Conservation (phyloP, 768 basidiomycete genomes). For the Daedaleopsis nitida region DNA sequence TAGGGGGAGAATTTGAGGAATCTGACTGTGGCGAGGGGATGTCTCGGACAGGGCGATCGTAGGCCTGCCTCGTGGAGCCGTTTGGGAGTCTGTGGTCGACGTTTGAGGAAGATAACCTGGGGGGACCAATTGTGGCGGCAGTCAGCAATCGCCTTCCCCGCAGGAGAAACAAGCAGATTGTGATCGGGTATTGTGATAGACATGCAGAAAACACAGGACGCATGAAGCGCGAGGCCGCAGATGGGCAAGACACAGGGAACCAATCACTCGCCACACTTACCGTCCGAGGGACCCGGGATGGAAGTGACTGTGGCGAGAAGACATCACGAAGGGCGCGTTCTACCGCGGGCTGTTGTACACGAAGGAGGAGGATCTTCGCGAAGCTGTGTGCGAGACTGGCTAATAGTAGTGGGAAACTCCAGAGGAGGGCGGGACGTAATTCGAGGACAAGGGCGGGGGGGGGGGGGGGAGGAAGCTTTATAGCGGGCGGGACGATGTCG, state of each 20-base stretch:
- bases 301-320: constrained; percentile 4
- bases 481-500: constrained; percentile 13
- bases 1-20: background rate
- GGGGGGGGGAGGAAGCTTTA: constrained; percentile 6
- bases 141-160: background rate
- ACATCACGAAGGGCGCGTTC: background rate
- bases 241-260: background rate
- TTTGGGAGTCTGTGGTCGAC: background rate
- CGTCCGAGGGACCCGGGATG: constrained; percentile 1
- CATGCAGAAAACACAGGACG: too few relatives aligned
- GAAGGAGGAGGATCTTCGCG: background rate
- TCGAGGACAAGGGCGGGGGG: background rate
- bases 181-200: background rate
- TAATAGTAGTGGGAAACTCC: background rate
- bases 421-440: background rate
- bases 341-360: background rate
- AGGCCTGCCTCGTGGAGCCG: too few relatives aligned
- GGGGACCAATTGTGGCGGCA: constrained; percentile 7
- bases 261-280: constrained; percentile 17
- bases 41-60: background rate
- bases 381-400: background rate
- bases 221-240: too few relatives aligned
- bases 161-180: background rate
- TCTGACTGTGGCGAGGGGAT: constrained; percentile 3
- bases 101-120: background rate